A percentile compares a stretch with the other conserved stretches of the same genome.
phyloP scores from a whole-genome alignment of 179 eudicot species.

The Actinidia chinensis region DNA sequence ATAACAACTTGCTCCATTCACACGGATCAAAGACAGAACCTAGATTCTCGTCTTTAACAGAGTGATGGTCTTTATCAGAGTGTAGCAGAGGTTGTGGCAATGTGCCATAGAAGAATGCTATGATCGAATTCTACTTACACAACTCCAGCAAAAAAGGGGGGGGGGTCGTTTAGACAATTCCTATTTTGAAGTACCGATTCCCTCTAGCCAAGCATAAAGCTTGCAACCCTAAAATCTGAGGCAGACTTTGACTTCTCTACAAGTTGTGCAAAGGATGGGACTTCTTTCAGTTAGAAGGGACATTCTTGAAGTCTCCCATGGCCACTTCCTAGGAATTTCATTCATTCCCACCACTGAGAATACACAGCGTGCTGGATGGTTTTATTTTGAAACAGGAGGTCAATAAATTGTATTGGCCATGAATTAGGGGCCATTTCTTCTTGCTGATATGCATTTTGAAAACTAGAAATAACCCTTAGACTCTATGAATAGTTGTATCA shows the following conservation, averaged over 20 bases:
- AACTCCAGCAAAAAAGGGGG: constrained; percentile 25
- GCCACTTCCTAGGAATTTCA: neutral
- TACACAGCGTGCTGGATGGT: neutral
- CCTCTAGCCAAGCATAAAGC: constrained; percentile 22
- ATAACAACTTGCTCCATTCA: constrained; percentile 23
- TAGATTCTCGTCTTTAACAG: neutral
- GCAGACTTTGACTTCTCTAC: constrained; percentile 13
- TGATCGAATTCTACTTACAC: constrained; percentile 31
- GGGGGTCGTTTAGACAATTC: neutral
- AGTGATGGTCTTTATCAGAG: too few species aligned
- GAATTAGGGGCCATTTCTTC: constrained; percentile 21
- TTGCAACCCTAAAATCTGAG: neutral
- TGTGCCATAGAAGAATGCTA: constrained; percentile 37
- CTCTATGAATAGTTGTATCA: neutral
- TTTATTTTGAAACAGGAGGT: constrained; percentile 23
- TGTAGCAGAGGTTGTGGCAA: constrained; percentile 38
- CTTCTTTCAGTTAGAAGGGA: neutral
- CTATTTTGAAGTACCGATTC: neutral
- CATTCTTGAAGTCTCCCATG: too few species aligned
- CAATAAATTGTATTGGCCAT: constrained; percentile 29
- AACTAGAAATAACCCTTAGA: neutral
- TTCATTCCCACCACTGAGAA: neutral
- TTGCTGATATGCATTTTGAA: neutral
- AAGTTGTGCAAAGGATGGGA: constrained; percentile 22
- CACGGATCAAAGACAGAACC: neutral